Evolutionary conservation across 352 stramenopile genomes (phyloP).

Genomic region (Phytophthora europaea): DNA sequence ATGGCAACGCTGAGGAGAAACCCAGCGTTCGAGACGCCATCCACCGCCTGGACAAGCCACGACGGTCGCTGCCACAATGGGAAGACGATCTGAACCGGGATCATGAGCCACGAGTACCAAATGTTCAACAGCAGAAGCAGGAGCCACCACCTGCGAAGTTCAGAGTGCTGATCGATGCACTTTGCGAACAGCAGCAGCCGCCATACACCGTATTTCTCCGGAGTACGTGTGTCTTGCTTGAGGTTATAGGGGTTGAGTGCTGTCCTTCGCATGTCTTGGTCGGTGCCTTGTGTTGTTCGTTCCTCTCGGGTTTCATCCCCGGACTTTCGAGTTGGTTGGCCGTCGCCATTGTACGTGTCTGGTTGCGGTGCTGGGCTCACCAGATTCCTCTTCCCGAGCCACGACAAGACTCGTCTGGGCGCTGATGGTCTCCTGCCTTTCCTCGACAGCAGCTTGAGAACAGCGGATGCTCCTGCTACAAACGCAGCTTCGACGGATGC

Average conservation of each 20-base stretch:
- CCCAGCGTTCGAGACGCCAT: background rate
- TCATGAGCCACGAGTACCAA: background rate
- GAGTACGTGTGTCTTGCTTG: background rate
- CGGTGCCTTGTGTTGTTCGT: background rate
- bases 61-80: background rate
- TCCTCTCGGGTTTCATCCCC: background rate
- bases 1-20: background rate
- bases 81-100: background rate
- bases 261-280: background rate
- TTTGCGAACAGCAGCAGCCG: background rate
- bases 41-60: background rate
- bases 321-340: background rate
- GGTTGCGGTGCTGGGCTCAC: background rate
- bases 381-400: background rate
- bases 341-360: background rate
- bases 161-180: constrained; percentile 1
- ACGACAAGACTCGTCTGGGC: background rate
- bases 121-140: background rate
- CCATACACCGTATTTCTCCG: background rate
- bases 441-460: background rate
- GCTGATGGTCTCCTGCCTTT: background rate
- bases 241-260: background rate
- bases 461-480: background rate
- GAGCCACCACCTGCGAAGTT: background rate
- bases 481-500: constrained; percentile 1